A percentile compares a stretch with the other conserved stretches of the same genome.
Evolutionary conservation across 1,284 basidiomycete genomes (phyloP).

Genomic region (Austroboletus novae-zelandiae): DNA sequence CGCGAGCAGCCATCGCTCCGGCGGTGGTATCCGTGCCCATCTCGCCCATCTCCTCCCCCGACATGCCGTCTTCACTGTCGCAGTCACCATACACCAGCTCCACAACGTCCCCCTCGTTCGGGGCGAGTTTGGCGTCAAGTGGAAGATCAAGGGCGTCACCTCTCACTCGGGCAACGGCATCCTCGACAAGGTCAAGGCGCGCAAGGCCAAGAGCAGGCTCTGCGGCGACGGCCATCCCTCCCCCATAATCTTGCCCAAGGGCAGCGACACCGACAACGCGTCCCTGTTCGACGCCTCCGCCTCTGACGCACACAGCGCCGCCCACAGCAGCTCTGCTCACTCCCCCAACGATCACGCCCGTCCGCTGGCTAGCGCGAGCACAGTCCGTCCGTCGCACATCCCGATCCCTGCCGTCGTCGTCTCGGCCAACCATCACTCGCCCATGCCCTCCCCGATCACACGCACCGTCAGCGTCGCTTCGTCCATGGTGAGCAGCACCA

Average conservation of each 20-base stretch:
- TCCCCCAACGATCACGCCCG: constrained; percentile 18
- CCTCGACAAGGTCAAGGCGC: constrained; percentile 37
- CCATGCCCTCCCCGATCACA: constrained; percentile 5
- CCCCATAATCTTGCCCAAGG: constrained; percentile 13
- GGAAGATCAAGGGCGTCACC: constrained; percentile 72
- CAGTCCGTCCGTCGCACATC: background rate
- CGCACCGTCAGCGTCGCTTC: constrained; percentile 25
- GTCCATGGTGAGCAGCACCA: constrained; percentile 18
- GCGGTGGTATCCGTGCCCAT: constrained; percentile 26
- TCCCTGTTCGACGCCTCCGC: constrained; percentile 34
- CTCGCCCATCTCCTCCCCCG: constrained; percentile 31
- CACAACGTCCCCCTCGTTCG: constrained; percentile 72
- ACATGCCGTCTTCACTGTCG: constrained; percentile 61
- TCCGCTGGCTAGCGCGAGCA: background rate
- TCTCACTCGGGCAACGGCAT: constrained; percentile 38
- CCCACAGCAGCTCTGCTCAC: constrained; percentile 29
- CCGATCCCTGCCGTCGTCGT: constrained; percentile 36
- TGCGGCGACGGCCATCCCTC: constrained; percentile 10
- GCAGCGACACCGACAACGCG: constrained; percentile 30
- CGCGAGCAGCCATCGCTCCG: too few species aligned
- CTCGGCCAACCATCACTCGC: constrained; percentile 21
- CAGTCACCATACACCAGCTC: constrained; percentile 68
- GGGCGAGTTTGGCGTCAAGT: constrained; percentile 72
- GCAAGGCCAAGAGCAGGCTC: constrained; percentile 35
- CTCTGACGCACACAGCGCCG: constrained; percentile 26